Conservation (phyloP, 192 early-diverging fungal genomes). For the Umbelopsis isabellina region DNA sequence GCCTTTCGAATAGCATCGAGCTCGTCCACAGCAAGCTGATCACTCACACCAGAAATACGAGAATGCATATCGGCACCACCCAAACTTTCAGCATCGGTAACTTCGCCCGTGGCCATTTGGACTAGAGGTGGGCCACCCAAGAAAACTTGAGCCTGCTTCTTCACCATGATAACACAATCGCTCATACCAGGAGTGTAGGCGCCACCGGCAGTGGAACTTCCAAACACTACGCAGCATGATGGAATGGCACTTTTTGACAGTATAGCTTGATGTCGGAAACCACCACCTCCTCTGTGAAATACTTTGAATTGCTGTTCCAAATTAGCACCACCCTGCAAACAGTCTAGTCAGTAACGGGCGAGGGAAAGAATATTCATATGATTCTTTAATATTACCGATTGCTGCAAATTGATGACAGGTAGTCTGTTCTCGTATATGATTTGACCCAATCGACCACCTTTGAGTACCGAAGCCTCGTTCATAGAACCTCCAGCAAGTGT, state of each 20-base stretch:
- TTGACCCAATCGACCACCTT: conserved; percentile 54
- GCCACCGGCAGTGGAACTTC: conserved; percentile 69
- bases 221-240: conserved; percentile 66
- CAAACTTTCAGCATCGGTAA: conserved; percentile 63
- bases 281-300: conserved; percentile 66
- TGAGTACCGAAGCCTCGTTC: conserved; percentile 59
- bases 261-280: conserved; percentile 60
- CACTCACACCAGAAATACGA: conserved; percentile 63
- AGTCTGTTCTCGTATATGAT: conserved; percentile 63
- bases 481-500: conserved; percentile 66
- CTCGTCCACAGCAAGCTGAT: conserved; percentile 66
- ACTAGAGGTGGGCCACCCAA: conserved; percentile 70
- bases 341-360: background rate
- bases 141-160: conserved; percentile 70
- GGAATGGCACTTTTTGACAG: conserved; percentile 64
- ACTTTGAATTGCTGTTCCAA: conserved; percentile 67
- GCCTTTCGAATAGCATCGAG: conserved; percentile 65
- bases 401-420: conserved; percentile 58
- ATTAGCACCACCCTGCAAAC: conserved; percentile 62
- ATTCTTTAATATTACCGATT: conserved; percentile 46
- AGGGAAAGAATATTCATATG: background rate
- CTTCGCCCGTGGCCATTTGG: conserved; percentile 71
- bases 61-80: conserved; percentile 76
- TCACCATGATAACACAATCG: conserved; percentile 70
- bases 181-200: conserved; percentile 68